Evolutionary conservation across 164 flowering plant species (phyloP), one percentile per base, ranked within the genome.

Genomic region (Kingdonia uniflora): DNA sequence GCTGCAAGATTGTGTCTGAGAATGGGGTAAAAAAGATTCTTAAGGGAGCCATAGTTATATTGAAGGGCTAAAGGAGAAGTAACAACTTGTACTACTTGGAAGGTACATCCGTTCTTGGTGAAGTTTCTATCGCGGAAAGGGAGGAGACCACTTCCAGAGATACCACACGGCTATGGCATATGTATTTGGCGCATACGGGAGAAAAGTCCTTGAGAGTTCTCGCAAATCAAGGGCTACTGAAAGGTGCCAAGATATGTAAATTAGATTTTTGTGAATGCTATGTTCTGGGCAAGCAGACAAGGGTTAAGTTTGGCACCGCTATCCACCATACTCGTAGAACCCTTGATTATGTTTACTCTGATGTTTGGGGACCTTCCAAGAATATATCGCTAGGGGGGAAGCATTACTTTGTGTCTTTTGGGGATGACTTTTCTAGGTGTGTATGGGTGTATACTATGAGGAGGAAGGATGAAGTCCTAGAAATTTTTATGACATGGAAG

Each of bases 301-400:
- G 21, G 16, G 38, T 1, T 1, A 50, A 50, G 19, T 50, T 50
- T 50, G 13, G 38, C 12, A 50, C 21, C 1, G 40, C 40, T 15
- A 33, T 26, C 11, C 19, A 17, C n/a, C 17, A 17, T 38, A 50
- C 40, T 33, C 5, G 38, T 1, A 19, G 53, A 11, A 25, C 21
- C 6, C 19, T 50, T 5, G 53, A 23, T 25, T 49, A 49, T 49
- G 52, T 23, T 13, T 12, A 49, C 17, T 23, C 52, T 21, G 39
- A 49, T 23, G 19, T 49, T 3, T 49, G 52, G 35, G 52, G 37
- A 49, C 38, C 38, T 26, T 24, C 37, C 35, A 49, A 29, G 35
- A 29, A 29, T 29, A 8, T 8, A 29, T 29, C 35, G 35, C 8
- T 29, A 3, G 46, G 19, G 2, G 19, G 19, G 46, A 15, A 42